These are phyloP conservation scores for Cyclocybe cylindracea DNA, from an alignment of 768 basidiomycete genomes.

Conservation along the genomic window DNA sequence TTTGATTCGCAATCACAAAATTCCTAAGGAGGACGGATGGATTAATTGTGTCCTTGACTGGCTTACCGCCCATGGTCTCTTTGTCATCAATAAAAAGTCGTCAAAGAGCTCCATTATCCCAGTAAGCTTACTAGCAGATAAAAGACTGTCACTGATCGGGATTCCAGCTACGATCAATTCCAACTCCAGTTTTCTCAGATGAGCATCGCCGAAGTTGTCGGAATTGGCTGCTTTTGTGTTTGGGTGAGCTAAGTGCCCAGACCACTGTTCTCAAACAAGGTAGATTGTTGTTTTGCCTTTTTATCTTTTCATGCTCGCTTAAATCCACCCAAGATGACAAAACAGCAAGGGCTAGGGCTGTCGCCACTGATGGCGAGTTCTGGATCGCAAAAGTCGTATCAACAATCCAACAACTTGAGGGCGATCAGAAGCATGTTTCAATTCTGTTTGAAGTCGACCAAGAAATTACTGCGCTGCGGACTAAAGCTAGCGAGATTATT, in stretches of 20 bases:
- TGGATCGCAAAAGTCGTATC: slow-evolving; percentile 74
- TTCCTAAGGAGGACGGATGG: slow-evolving; percentile 83
- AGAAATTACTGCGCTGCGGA: slow-evolving; percentile 48
- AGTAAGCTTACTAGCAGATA: slow-evolving; percentile 42
- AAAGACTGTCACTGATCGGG: background rate
- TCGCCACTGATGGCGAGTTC: slow-evolving; percentile 71
- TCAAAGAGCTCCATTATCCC: slow-evolving; percentile 59
- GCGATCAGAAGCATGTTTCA: slow-evolving; percentile 68
- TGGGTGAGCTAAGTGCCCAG: slow-evolving; percentile 73
- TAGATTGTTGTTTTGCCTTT: slow-evolving; percentile 22
- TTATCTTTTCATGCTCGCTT: background rate
- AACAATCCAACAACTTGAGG: slow-evolving; percentile 56
- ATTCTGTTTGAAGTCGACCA: slow-evolving; percentile 53
- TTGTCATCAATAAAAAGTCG: slow-evolving; percentile 70
- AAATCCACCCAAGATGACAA: slow-evolving; percentile 40
- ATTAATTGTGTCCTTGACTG: slow-evolving; percentile 77
- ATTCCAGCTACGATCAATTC: slow-evolving; percentile 58
- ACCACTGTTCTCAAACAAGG: slow-evolving; percentile 52
- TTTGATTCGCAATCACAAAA: slow-evolving; percentile 75
- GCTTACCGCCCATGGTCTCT: slow-evolving; percentile 81
- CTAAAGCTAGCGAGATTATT: slow-evolving; percentile 44
- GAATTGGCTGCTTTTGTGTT: slow-evolving; percentile 65
- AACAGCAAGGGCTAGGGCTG: slow-evolving; percentile 54
- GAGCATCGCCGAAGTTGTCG: slow-evolving; percentile 67
- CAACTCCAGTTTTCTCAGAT: slow-evolving; percentile 74